phyloP scores from a whole-genome alignment of 129 eudicot species.

The Flaveria ramosissima region DNA sequence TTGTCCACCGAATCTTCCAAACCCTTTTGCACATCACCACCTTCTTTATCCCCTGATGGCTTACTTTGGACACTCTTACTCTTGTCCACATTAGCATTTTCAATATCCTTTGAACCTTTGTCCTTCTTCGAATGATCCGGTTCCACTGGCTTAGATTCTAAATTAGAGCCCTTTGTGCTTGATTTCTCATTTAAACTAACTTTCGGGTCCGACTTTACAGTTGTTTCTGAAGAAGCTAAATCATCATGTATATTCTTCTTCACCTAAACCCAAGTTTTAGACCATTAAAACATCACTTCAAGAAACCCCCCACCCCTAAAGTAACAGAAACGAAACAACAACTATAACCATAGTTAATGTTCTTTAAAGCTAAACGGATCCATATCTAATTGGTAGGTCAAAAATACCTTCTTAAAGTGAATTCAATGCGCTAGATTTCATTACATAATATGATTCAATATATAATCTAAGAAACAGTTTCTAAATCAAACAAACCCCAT shows the following conservation, averaged over 20 bases:
- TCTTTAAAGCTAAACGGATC: background rate
- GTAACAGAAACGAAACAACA: too few species aligned
- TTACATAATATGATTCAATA: conserved; percentile 8
- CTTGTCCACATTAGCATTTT: conserved; percentile 22
- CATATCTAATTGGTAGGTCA: conserved; percentile 2
- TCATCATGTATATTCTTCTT: conserved; percentile 29
- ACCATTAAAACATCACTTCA: background rate
- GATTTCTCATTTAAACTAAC: conserved; percentile 33
- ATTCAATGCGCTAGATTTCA: conserved; percentile 9
- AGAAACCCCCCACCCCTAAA: too few species aligned
- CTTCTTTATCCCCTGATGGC: conserved; percentile 22
- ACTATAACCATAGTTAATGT: too few species aligned
- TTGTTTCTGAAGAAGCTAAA: conserved; percentile 30
- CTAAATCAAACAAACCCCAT: background rate
- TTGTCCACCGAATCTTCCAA: conserved; percentile 24
- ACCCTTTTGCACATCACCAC: conserved; percentile 35
- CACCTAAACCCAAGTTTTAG: conserved; percentile 34
- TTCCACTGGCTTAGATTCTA: conserved; percentile 35
- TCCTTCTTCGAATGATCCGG: conserved; percentile 38
- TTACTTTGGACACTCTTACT: conserved; percentile 37
- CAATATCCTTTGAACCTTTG: conserved; percentile 29
- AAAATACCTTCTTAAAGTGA: background rate
- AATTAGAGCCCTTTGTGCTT: conserved; percentile 25
- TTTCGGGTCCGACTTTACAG: conserved; percentile 4
- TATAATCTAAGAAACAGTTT: background rate